A percentile compares a stretch with the other conserved stretches of the same genome.
phyloP scores from a whole-genome alignment of 257 asterid genomes.

The Vinca minor region DNA sequence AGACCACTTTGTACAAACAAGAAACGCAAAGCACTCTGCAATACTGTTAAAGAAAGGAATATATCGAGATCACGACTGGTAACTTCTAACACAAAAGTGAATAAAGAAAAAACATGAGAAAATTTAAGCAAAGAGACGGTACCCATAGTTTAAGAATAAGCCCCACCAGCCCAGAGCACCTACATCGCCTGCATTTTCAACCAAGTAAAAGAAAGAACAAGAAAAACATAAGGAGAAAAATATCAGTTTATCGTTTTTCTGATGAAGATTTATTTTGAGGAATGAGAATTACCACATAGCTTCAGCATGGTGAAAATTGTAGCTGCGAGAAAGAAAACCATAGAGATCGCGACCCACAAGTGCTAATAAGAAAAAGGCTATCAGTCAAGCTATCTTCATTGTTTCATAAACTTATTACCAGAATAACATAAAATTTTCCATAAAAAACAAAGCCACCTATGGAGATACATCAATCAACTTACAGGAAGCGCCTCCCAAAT shows the following conservation, averaged over 20 bases:
- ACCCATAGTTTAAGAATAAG: conserved; percentile 91
- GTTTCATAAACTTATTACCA: conserved; percentile 1
- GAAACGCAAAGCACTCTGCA: conserved; percentile 98
- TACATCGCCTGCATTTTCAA: conserved; percentile 54
- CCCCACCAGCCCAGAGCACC: conserved; percentile 98
- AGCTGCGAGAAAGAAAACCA: conserved; percentile 94
- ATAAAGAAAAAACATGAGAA: conserved; percentile 9
- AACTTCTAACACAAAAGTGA: conserved; percentile 21
- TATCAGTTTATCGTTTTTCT: background rate
- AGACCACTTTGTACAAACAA: conserved; percentile 98
- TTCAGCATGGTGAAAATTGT: conserved; percentile 91
- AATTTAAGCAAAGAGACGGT: conserved; percentile 17
- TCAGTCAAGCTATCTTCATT: conserved; percentile 18
- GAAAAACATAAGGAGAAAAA: background rate
- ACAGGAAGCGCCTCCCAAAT: conserved; percentile 99
- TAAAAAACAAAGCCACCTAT: background rate
- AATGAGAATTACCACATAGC: conserved; percentile 56
- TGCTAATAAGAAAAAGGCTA: conserved; percentile 47
- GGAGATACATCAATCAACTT: conserved; percentile 25
- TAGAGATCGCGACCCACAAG: conserved; percentile 98
- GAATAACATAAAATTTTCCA: background rate
- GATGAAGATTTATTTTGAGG: background rate
- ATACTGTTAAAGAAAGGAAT: conserved; percentile 44
- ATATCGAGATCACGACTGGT: conserved; percentile 13
- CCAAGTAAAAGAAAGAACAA: background rate